Evolutionary conservation across 495 filamentous ascomycete genomes (phyloP), one percentile per base, ranked within the genome.

Genomic region (Talaromyces borbonicus): DNA sequence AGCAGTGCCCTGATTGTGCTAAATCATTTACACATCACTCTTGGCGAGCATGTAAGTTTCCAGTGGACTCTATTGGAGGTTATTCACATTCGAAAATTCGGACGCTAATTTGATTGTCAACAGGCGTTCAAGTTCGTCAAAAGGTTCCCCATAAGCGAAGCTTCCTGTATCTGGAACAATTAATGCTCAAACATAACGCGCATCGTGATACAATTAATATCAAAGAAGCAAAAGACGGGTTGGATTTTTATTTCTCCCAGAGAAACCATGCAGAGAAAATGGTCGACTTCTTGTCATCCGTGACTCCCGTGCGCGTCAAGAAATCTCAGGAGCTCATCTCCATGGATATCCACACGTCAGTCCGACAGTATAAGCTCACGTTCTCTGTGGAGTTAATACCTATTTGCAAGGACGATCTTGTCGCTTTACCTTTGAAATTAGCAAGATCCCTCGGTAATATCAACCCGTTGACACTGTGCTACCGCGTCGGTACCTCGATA

Each of bases 121-220:
- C 7, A 46, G 43, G 43, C 26, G 85, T 96, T 4, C 93, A 97
- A 63, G 84, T 97, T 16, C 86, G 93, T 27, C 93, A 99, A 65
- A 93, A 95, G 59, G 93, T 99, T 19, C 79, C 85, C 0, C 93
- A 99, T 64, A 99, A 99, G 73, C 77, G 93, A 50, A 97, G 92
- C 4, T 97, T 99, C 67, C 67, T 97, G 6, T 93, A 86, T 65
- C 84, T 98, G 12, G 93, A 99, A 56, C 93, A 99, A 65, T 72
- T 97, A 20, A 95, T 99, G 59, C 69, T 99, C 23, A 95, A 94
- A 67, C 84, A 95, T 57, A 77, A 77, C 23, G 92, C 90, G 2
- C 92, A 99, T 60, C 81, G 80, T 51, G 90, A 99, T 50, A 86
- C 90, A 1, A 84, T 94, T 60, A 97, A 95, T 62, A 97, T 98